Evolutionary conservation across 108 stramenopile genomes (phyloP).

Genomic region (Aureococcus anophagefferens): DNA sequence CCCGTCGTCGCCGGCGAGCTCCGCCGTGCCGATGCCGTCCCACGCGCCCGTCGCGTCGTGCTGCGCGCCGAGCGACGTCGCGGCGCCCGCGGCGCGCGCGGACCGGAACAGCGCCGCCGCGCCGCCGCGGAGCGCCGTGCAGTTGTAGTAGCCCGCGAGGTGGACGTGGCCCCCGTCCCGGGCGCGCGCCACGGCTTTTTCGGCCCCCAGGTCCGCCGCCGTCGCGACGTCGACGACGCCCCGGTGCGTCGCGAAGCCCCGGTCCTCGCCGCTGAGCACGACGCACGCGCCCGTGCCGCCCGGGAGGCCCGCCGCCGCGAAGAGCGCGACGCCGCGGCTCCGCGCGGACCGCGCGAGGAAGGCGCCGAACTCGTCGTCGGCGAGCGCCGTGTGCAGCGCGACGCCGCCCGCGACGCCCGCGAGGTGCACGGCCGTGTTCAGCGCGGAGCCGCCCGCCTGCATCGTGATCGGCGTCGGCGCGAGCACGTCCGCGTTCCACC

Average conservation of each 20-base stretch:
- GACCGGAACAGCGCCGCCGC: not conserved
- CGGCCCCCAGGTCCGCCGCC: not conserved
- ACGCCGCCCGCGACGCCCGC: not conserved
- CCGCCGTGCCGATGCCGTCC: not conserved
- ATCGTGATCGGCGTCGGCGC: not conserved
- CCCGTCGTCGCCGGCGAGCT: not conserved
- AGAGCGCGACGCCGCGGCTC: not conserved
- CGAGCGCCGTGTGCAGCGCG: not conserved
- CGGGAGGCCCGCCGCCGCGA: not conserved
- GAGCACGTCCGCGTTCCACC: not conserved
- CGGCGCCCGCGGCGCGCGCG: not conserved
- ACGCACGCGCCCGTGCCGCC: not conserved
- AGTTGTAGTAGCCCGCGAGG: not conserved
- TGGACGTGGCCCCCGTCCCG: not conserved
- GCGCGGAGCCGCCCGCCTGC: not conserved
- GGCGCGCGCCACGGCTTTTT: not conserved
- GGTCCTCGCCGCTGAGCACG: not conserved
- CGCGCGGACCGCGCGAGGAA: not conserved
- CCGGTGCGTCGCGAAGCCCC: not conserved
- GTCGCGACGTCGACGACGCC: not conserved
- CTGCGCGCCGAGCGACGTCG: not conserved
- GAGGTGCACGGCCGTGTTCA: slow-evolving; percentile 2
- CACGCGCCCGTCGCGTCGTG: not conserved
- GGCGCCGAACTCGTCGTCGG: not conserved
- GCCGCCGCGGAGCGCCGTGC: not conserved